A percentile compares a stretch with the other conserved stretches of the same genome.
These are phyloP conservation scores for Lasiodiplodia gonubiensis DNA, from an alignment of 2,329 filamentous ascomycete genomes.

Conservation along the genomic window DNA sequence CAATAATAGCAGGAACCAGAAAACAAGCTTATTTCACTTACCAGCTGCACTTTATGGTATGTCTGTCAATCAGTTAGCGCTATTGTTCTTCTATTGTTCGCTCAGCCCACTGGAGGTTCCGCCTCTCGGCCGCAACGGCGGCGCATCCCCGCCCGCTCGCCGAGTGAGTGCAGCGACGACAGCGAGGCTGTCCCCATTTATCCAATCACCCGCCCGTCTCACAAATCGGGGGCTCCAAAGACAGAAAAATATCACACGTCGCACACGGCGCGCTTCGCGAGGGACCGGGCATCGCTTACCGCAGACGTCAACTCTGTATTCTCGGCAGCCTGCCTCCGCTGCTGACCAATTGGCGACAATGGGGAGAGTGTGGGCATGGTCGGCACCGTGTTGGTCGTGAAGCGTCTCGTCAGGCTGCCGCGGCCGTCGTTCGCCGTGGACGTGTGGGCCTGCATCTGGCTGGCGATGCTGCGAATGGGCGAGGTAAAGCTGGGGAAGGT, in stretches of 20 bases:
- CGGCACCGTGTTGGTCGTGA: constrained; percentile 86
- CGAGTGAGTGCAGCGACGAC: neutral
- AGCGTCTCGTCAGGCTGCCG: constrained; percentile 82
- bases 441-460: constrained; percentile 63
- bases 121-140: constrained; percentile 27
- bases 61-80: constrained; percentile 52
- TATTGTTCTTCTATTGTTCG: constrained; percentile 26
- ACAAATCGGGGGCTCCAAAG: neutral
- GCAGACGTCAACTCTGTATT: constrained; percentile 59
- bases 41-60: constrained; percentile 76
- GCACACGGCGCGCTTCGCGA: constrained; percentile 3
- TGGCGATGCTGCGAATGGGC: constrained; percentile 69
- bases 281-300: constrained; percentile 47
- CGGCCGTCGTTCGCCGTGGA: constrained; percentile 70
- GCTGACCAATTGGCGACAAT: constrained; percentile 64
- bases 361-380: constrained; percentile 75
- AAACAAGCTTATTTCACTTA: constrained; percentile 54
- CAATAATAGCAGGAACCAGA: constrained; percentile 2
- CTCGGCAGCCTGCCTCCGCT: constrained; percentile 60
- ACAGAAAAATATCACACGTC: neutral
- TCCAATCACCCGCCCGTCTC: neutral
- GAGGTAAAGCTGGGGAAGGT: constrained; percentile 76
- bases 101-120: constrained; percentile 34
- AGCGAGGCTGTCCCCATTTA: constrained; percentile 5
- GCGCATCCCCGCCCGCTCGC: constrained; percentile 2